Evolutionary conservation across 2,329 filamentous ascomycete species (phyloP).

Genomic region (Grosmannia clavigera): DNA sequence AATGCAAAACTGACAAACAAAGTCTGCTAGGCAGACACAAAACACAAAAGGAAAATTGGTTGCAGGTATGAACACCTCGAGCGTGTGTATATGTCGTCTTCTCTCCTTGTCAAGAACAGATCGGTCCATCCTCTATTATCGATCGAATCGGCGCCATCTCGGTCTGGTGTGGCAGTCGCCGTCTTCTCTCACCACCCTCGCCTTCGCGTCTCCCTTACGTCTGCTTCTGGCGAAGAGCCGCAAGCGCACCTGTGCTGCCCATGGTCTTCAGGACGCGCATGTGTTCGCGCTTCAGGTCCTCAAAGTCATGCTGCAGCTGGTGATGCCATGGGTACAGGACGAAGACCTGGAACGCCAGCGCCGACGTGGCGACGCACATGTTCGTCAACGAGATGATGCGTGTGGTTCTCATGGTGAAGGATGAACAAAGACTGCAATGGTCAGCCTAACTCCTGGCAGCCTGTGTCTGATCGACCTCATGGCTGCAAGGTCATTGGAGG

Average conservation of each 20-base stretch:
- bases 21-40: no score
- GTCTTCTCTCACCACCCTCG: neutral
- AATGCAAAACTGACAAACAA: no score
- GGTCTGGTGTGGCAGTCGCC: neutral
- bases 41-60: no score
- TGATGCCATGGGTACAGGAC: constrained; percentile 62
- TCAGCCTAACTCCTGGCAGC: neutral
- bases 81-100: neutral
- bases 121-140: neutral
- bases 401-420: constrained; percentile 20
- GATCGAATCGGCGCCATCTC: neutral
- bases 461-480: neutral
- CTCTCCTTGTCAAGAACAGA: neutral
- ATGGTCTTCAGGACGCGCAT: constrained; percentile 24
- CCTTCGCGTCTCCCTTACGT: neutral
- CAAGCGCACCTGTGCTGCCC: no score
- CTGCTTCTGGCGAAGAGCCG: neutral
- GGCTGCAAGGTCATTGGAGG: neutral
- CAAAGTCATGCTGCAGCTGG: constrained; percentile 49
- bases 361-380: constrained; percentile 52
- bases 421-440: neutral
- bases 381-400: constrained; percentile 47
- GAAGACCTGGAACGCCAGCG: constrained; percentile 54
- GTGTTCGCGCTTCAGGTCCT: constrained; percentile 46
- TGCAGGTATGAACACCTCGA: no score